Evolutionary conservation across 257 asterid genomes (phyloP).

Genomic region (Prunella vulgaris): DNA sequence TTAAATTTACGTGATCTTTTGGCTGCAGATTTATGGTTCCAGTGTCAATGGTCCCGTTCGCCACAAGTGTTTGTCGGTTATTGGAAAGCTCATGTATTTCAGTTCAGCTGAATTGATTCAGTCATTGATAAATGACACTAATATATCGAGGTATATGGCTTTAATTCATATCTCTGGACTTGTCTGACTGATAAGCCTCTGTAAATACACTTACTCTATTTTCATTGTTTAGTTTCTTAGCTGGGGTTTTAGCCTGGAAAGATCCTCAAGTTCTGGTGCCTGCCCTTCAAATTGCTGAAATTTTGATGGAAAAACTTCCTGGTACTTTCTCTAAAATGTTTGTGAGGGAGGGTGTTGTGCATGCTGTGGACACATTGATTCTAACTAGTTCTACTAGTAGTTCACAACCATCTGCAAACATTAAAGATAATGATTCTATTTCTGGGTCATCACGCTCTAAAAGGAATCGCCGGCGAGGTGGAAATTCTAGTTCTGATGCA

Average conservation of each 20-base stretch:
- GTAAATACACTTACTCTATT: slow-evolving; percentile 19
- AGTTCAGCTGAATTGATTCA: slow-evolving; percentile 83
- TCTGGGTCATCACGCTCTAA: slow-evolving; percentile 81
- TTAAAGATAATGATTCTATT: slow-evolving; percentile 80
- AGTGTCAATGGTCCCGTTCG: slow-evolving; percentile 98
- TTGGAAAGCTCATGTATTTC: slow-evolving; percentile 95
- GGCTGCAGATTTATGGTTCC: slow-evolving; percentile 87
- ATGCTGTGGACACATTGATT: slow-evolving; percentile 81
- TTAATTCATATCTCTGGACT: slow-evolving; percentile 10
- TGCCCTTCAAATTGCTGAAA: slow-evolving; percentile 93
- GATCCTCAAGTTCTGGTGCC: slow-evolving; percentile 98
- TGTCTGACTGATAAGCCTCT: slow-evolving; percentile 8
- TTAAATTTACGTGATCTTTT: slow-evolving; percentile 10
- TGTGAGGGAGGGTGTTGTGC: slow-evolving; percentile 93
- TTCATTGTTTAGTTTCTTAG: slow-evolving; percentile 62
- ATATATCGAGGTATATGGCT: slow-evolving; percentile 71
- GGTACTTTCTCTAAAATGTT: slow-evolving; percentile 85
- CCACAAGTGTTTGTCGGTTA: slow-evolving; percentile 92
- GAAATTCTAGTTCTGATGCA: slow-evolving; percentile 52
- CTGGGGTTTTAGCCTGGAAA: slow-evolving; percentile 99
- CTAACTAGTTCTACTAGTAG: slow-evolving; percentile 44
- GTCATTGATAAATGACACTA: slow-evolving; percentile 60
- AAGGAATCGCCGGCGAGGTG: slow-evolving; percentile 73
- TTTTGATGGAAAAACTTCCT: slow-evolving; percentile 96
- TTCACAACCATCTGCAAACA: slow-evolving; percentile 51